These are phyloP conservation scores for Candida dubliniensis DNA, from an alignment of 1,139 yeast genomes.

Conservation along the genomic window DNA sequence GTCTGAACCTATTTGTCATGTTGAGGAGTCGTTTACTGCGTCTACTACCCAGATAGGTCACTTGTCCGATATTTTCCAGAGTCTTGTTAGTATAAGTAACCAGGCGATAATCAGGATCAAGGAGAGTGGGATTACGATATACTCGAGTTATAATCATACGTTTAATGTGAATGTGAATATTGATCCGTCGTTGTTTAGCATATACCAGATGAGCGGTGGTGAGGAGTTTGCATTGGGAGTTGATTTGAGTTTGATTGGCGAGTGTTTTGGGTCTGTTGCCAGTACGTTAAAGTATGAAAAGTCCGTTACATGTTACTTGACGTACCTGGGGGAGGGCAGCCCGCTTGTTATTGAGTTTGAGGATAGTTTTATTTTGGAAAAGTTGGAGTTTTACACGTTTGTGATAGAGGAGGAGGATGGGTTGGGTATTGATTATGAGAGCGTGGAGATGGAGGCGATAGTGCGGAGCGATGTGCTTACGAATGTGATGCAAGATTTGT, in stretches of 20 bases:
- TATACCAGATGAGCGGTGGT: constrained; percentile 23
- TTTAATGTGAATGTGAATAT: constrained; percentile 36
- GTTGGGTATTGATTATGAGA: constrained; percentile 45
- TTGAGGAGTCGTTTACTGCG: constrained; percentile 27
- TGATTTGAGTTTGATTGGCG: constrained; percentile 37
- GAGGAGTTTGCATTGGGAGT: constrained; percentile 36
- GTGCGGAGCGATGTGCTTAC: constrained; percentile 64
- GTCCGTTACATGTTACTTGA: constrained; percentile 33
- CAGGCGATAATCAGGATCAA: constrained; percentile 40
- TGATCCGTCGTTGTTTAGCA: constrained; percentile 38
- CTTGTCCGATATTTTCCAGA: constrained; percentile 38
- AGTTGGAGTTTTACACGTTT: constrained; percentile 66
- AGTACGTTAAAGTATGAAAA: constrained; percentile 17
- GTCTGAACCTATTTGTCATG: background rate
- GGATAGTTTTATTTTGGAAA: constrained; percentile 66
- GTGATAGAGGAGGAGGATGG: constrained; percentile 41
- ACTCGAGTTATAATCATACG: constrained; percentile 41
- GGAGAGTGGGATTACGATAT: constrained; percentile 34
- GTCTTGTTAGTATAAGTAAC: constrained; percentile 32
- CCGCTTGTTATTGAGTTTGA: constrained; percentile 74
- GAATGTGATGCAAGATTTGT: constrained; percentile 66
- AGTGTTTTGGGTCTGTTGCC: constrained; percentile 32
- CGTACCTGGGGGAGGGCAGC: constrained; percentile 54
- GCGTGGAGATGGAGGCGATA: constrained; percentile 62
- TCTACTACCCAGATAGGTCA: constrained; percentile 42